Evolutionary conservation across 2,329 filamentous ascomycete genomes (phyloP), one percentile per base, ranked within the genome.

Genomic region (Nothophoma quercina): DNA sequence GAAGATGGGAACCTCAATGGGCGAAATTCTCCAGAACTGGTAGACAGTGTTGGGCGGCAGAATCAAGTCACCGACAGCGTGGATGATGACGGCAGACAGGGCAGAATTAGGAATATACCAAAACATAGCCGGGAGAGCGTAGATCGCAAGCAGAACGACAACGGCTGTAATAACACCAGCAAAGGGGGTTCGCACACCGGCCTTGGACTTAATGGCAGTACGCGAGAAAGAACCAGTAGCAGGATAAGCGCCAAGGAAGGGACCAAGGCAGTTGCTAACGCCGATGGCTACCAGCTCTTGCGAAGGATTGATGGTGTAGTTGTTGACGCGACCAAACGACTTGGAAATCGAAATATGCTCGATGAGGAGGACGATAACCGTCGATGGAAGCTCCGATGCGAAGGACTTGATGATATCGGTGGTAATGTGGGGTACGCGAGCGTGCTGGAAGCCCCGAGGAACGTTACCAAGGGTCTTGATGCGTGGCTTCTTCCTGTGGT

Each of bases 331-430:
- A 8, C 95, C 95, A 63, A 99, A 98, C 0, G 93, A 97, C 74
- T 98, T 99, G 15, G 93, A 91, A 58, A 98, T 97, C 39, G 93
- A 92, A 65, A 98, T 96, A 72, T 98, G 93, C 75, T 98, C 95
- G 56, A 98, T 96, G 28, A 98, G 82, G 51, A 98, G 82, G n/a
- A 99, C 93, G 60, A 98, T 96, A 44, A 97, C 87, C 0, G 89
- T 88, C 7, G 90, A 89, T 0, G 95, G 95, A 4, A 98, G 79
- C 59, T 97, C 83, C 34, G 81, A 79, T 1, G 83, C 81, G 67
- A 96, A 91, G 1, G 85, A 77, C 2, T 78, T 81, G 68, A 96
- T 83, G 43, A 97, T 84, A 0, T 80, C 74, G 0, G 74, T 75
- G 60, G 89, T 85, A 54, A 98, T 77, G 0, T 76, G 79, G 0